Evolutionary conservation across 1,139 yeast species (phyloP).

Genomic region (Saccharomycopsis phalli): DNA sequence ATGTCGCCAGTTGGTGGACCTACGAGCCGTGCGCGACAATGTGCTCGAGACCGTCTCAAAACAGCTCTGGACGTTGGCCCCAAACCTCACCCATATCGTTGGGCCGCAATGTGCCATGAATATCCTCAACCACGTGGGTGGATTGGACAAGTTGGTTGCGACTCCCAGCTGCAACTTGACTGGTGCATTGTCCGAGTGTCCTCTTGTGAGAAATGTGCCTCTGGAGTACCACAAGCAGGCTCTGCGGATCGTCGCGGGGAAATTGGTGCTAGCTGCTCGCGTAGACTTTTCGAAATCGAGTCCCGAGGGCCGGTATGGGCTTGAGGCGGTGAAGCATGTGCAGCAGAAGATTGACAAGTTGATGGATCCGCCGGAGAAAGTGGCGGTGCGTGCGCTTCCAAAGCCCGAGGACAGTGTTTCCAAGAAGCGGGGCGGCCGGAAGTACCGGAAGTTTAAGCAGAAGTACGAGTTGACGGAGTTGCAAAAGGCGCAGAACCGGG

Average conservation of each 20-base stretch:
- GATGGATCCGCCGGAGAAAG: conserved; percentile 67
- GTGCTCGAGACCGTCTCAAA: conserved; percentile 50
- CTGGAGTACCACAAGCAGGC: conserved; percentile 59
- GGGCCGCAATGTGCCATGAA: conserved; percentile 74
- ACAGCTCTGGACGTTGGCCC: conserved; percentile 57
- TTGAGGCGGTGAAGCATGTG: conserved; percentile 51
- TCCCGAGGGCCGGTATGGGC: conserved; percentile 50
- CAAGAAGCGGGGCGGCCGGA: conserved; percentile 79
- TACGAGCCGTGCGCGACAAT: conserved; percentile 36
- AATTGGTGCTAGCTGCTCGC: conserved; percentile 75
- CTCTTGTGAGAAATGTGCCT: conserved; percentile 36
- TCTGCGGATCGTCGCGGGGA: conserved; percentile 71
- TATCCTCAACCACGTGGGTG: conserved; percentile 57
- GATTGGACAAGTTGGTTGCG: conserved; percentile 55
- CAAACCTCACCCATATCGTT: conserved; percentile 66
- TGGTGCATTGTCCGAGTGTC: conserved; percentile 41
- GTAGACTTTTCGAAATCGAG: conserved; percentile 45
- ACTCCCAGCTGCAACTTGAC: conserved; percentile 83
- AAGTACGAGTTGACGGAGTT: conserved; percentile 74
- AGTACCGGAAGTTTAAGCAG: conserved; percentile 72
- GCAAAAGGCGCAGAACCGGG: conserved; percentile 73
- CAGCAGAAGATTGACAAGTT: conserved; percentile 58
- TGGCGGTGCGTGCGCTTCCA: conserved; percentile 69
- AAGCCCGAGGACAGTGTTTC: conserved; percentile 71
- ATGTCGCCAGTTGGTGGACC: conserved; percentile 39